phyloP scores from a whole-genome alignment of 148 eudicot genomes.

The Bassia scoparia region DNA sequence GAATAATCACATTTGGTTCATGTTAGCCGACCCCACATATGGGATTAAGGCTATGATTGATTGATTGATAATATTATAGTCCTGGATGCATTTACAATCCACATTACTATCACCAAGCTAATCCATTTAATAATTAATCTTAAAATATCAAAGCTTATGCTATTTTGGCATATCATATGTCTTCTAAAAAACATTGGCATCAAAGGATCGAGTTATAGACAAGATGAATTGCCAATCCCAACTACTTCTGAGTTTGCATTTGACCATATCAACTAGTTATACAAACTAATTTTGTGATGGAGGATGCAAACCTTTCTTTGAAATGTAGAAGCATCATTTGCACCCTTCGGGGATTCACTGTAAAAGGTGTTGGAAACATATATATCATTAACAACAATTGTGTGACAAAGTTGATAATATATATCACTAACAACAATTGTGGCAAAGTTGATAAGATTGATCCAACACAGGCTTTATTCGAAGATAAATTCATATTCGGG shows the following conservation, averaged over 20 bases:
- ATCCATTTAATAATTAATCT: neutral
- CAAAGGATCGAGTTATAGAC: neutral
- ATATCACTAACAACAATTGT: neutral
- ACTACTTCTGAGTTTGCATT: neutral
- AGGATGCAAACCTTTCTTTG: constrained; percentile 82
- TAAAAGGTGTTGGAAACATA: constrained; percentile 21
- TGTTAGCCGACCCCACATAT: too few species aligned
- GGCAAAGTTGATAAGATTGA: neutral
- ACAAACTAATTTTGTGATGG: neutral
- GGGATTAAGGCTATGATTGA: too few species aligned
- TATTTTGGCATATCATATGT: neutral
- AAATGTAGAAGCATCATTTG: constrained; percentile 93
- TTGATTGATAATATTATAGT: too few species aligned
- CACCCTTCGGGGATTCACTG: constrained; percentile 98
- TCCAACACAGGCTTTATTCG: neutral
- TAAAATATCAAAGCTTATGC: neutral
- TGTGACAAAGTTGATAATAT: neutral
- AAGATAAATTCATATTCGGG: neutral
- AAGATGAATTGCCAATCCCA: neutral
- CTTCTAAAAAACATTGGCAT: neutral
- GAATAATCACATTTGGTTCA: too few species aligned
- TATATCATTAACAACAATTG: neutral
- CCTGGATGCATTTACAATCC: constrained; percentile 1
- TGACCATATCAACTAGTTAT: too few species aligned
- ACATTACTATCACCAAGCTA: neutral